Evolutionary conservation across 345 rosid genomes (phyloP).

Genomic region (Linum lewisii): DNA sequence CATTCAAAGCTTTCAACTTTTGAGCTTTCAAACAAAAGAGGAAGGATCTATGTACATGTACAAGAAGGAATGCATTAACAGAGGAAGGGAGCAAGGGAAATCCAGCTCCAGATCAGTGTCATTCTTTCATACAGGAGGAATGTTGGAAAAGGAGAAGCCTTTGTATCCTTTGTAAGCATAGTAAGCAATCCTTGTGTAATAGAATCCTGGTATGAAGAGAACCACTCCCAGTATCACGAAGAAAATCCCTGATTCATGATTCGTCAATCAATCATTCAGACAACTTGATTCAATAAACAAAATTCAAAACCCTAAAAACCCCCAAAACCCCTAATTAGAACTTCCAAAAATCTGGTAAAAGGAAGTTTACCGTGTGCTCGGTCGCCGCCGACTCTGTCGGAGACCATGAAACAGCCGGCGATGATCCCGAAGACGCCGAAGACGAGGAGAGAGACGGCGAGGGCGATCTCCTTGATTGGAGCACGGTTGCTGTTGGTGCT

Average conservation of each 20-base stretch:
- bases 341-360: too few species aligned
- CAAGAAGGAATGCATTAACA: neutral
- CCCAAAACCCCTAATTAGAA: too few species aligned
- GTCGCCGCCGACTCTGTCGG: slow-evolving; percentile 79
- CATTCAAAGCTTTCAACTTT: too few species aligned
- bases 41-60: too few species aligned
- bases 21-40: too few species aligned
- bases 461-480: slow-evolving; percentile 87
- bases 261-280: too few species aligned
- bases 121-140: slow-evolving; percentile 67
- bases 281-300: too few species aligned
- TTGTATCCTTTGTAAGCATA: slow-evolving; percentile 94
- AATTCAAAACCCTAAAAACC: too few species aligned
- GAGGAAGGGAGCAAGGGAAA: neutral
- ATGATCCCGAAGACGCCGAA: slow-evolving; percentile 71
- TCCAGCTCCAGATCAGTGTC: too few species aligned
- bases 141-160: slow-evolving; percentile 92
- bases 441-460: slow-evolving; percentile 79
- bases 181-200: slow-evolving; percentile 85
- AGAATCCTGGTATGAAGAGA: slow-evolving; percentile 86
- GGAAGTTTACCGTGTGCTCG: slow-evolving; percentile 57
- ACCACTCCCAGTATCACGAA: slow-evolving; percentile 72
- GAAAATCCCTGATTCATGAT: slow-evolving; percentile 61
- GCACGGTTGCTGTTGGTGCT: slow-evolving; percentile 60
- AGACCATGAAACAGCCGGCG: slow-evolving; percentile 60